Percentiles rank a stretch among this genome's conserved stretches.
Conservation (phyloP, 371 early-diverging fungal genomes). For the Mucor plumbeus region DNA sequence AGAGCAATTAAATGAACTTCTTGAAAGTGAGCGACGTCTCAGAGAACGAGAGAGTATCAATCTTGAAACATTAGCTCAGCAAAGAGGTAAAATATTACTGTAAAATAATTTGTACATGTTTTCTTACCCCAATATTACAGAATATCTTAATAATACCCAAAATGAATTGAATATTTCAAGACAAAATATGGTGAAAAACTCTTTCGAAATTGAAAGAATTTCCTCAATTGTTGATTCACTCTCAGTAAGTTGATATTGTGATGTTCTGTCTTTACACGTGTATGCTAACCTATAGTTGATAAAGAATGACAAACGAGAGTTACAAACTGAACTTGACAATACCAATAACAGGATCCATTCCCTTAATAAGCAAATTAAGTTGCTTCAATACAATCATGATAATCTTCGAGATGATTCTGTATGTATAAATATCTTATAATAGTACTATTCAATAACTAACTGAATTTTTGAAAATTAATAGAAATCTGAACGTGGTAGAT, state of each 20-base stretch:
- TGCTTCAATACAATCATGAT: constrained; percentile 5
- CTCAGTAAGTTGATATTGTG: not conserved
- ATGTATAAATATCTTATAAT: not conserved
- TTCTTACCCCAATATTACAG: not conserved
- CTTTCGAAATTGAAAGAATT: not conserved
- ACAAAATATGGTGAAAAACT: not conserved
- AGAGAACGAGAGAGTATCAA: not conserved
- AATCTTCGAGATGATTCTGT: constrained; percentile 3
- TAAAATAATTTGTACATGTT: not conserved
- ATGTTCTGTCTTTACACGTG: no score
- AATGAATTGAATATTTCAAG: not conserved
- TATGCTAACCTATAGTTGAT: not conserved
- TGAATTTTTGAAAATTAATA: not conserved
- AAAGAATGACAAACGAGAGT: not conserved
- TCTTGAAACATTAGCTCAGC: not conserved
- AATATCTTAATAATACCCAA: not conserved
- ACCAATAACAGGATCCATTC: not conserved
- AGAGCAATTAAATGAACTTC: not conserved
- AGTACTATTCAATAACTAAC: not conserved
- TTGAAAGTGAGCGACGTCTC: constrained; percentile 2
- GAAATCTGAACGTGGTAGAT: not conserved
- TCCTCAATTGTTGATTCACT: not conserved
- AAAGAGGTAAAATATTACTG: constrained; percentile 9
- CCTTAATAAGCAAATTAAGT: not conserved
- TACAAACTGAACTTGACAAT: not conserved